Evolutionary conservation across 169 alveolate species (phyloP).

Genomic region (Toxoplasma gondii): DNA sequence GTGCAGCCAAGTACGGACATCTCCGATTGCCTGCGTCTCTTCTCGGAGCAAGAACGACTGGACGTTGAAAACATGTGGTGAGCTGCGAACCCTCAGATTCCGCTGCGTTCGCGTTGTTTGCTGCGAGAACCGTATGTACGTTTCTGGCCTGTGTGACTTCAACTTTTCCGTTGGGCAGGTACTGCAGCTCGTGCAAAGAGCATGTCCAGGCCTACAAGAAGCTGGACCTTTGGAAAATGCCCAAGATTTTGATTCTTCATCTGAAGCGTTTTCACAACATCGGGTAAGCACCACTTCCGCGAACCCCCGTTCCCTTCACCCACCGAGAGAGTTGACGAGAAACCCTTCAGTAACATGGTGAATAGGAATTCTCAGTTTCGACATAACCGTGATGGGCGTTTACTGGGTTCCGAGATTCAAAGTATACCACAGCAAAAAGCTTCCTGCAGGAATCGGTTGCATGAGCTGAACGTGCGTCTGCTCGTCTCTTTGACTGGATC

Average conservation of each 20-base stretch:
- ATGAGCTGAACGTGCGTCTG: neutral
- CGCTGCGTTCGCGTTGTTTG: neutral
- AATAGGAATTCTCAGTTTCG: neutral
- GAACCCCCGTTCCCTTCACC: neutral
- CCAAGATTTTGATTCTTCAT: conserved; percentile 86
- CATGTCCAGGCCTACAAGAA: conserved; percentile 88
- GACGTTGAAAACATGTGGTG: conserved; percentile 89
- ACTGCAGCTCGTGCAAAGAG: conserved; percentile 89
- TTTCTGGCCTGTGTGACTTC: neutral
- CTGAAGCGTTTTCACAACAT: conserved; percentile 88
- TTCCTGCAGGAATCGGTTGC: neutral
- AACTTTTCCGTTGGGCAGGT: conserved; percentile 25
- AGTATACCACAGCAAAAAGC: no score
- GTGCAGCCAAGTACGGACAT: conserved; percentile 41
- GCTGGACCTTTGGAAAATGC: conserved; percentile 87
- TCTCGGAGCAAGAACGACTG: conserved; percentile 83
- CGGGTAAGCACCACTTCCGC: conserved; percentile 53
- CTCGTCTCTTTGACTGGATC: neutral
- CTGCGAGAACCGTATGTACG: neutral
- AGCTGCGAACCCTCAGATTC: neutral
- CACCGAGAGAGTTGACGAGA: neutral
- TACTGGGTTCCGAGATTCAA: neutral
- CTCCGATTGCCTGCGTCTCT: conserved; percentile 81
- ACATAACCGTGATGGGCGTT: neutral
- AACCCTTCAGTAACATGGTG: neutral